These are phyloP conservation scores for Parastagonospora nodorum DNA, from an alignment of 2,329 filamentous ascomycete genomes.

Conservation along the genomic window DNA sequence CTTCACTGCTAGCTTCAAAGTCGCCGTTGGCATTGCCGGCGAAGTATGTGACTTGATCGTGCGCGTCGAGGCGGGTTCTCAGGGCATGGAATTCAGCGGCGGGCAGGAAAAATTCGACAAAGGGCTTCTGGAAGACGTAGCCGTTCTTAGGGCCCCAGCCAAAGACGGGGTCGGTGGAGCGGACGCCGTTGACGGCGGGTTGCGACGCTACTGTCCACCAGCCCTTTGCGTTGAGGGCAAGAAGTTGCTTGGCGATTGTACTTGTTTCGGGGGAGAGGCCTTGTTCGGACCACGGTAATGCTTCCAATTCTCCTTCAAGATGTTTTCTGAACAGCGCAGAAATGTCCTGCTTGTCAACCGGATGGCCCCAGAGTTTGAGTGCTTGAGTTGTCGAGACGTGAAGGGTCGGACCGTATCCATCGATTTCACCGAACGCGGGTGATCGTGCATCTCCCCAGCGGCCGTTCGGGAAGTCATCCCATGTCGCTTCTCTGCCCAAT, in stretches of 20 bases:
- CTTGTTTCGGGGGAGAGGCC: conserved; percentile 82
- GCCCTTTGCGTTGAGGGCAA: conserved; percentile 77
- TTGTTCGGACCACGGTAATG: conserved; percentile 94
- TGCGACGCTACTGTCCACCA: conserved; percentile 98
- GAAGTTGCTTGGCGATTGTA: conserved; percentile 76
- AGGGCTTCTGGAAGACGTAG: conserved; percentile 97
- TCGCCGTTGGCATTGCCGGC: conserved; percentile 79
- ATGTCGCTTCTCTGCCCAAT: conserved; percentile 90
- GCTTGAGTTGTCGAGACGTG: conserved; percentile 89
- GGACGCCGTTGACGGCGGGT: conserved; percentile 86
- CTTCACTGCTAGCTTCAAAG: conserved; percentile 70
- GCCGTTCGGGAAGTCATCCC: conserved; percentile 98
- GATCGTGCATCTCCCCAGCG: conserved; percentile 93
- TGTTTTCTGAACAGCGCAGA: conserved; percentile 80
- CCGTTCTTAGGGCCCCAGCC: conserved; percentile 93
- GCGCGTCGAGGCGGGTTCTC: conserved; percentile 66
- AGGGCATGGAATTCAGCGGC: conserved; percentile 72
- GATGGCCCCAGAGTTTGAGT: conserved; percentile 82
- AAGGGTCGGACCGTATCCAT: conserved; percentile 95
- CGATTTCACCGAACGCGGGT: conserved; percentile 87
- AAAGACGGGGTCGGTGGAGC: conserved; percentile 76
- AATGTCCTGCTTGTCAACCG: conserved; percentile 72
- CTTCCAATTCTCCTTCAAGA: conserved; percentile 76
- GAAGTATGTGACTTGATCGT: conserved; percentile 81
- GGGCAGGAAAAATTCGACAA: conserved; percentile 94